phyloP scores from a whole-genome alignment of 306 rosid species.

The Lagenaria siceraria region DNA sequence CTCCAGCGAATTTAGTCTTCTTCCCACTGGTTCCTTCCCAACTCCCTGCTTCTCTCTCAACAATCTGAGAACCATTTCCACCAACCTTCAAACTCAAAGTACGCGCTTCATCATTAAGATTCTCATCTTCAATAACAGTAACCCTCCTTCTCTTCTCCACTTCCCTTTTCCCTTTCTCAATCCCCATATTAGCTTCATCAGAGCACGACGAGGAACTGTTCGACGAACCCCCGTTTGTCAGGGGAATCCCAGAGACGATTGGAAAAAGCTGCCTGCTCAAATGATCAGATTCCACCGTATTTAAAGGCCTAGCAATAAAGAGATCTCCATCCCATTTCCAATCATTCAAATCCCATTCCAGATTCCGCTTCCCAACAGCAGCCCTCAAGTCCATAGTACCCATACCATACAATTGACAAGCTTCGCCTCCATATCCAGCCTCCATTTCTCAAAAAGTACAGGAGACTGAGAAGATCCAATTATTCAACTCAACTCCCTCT shows the following conservation, averaged over 20 bases:
- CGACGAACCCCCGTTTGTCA: constrained; percentile 35
- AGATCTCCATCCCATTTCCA: constrained; percentile 93
- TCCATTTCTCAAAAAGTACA: constrained; percentile 31
- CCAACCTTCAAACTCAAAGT: constrained; percentile 52
- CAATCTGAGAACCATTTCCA: constrained; percentile 30
- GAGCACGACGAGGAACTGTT: constrained; percentile 73
- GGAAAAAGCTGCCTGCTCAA: constrained; percentile 52
- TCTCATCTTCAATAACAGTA: constrained; percentile 40
- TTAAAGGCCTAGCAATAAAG: constrained; percentile 45
- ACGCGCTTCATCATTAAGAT: constrained; percentile 40
- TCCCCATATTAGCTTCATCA: constrained; percentile 43
- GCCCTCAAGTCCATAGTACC: constrained; percentile 34
- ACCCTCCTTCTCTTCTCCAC: constrained; percentile 63
- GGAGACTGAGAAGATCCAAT: background rate
- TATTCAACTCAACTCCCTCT: background rate
- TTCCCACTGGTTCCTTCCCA: constrained; percentile 48
- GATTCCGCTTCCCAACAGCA: constrained; percentile 35
- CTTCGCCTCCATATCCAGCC: constrained; percentile 44
- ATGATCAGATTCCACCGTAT: constrained; percentile 33
- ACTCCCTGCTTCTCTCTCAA: constrained; percentile 40
- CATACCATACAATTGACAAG: constrained; percentile 32
- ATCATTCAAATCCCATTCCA: constrained; percentile 71
- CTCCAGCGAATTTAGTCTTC: constrained; percentile 57
- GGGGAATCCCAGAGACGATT: constrained; percentile 29
- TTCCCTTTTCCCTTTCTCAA: constrained; percentile 44